Base-by-base conservation (phyloP, 495 filamentous ascomycete species). In the Neurospora sp. region DNA sequence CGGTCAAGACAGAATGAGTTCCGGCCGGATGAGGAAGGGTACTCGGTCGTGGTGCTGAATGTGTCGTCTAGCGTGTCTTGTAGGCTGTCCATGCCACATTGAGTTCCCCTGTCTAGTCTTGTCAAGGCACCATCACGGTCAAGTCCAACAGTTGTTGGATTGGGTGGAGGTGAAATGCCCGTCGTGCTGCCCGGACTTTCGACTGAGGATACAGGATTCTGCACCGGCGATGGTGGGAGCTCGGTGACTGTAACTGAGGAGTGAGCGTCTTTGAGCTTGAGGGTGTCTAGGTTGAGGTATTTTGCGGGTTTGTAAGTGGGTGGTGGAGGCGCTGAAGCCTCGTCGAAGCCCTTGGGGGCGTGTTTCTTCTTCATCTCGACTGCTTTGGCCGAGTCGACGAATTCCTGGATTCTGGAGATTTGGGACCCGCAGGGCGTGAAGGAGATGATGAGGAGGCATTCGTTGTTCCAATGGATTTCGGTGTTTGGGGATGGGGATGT, bases 321-420 rank as follows among this genome's bases (percentile, higher is more conserved):
- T 18, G 22, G 53, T 18, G 27, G 53, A 35, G 53, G 31, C 1
- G 53, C 53, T 0, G 53, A 35, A 0, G 53, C 22, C 6, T 35
- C 14, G 14, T 65, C 75, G 71, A 82, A 83, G 53, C 73, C 45
- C 16, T 75, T 75, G 3, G 80, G 80, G 1, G 78, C 76, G 44
- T 80, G 77, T n/a, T 73, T 77, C 61, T 74, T 47, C 20, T 72
- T 74, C 82, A 84, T 80, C 79, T 82, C 78, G 22, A 78, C 53
- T 38, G 81, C 83, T 73, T 83, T 84, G 22, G 73, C 75, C 59
- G 80, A 82, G 40, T 84, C 82, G 27, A 83, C 82, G 72, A 83
- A 84, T 78, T 85, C 83, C 35, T 70, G 74, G 44, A 83, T 75
- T 39, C 74, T 73, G 8, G 72, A 70, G 18, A 84, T 78, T 69